Base-by-base conservation (phyloP, 495 filamentous ascomycete genomes). In the Xylaria telfairii region DNA sequence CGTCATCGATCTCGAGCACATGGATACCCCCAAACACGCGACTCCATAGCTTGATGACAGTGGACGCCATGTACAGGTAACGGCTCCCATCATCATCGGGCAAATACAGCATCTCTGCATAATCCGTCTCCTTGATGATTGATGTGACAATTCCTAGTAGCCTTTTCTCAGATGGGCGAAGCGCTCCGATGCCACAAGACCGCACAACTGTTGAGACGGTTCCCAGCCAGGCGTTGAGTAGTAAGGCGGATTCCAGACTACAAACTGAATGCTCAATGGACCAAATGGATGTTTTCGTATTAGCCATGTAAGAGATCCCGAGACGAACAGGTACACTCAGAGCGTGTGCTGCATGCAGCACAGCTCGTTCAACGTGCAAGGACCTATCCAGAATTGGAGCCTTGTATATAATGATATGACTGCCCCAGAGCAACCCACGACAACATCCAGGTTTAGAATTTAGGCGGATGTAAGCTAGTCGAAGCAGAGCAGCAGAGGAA, bases 251-350 rank as follows among this genome's bases (percentile, higher is more conserved):
- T 71, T 87, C 84, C 13, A 86, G 75, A 64, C 81, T 83, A 9
- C 81, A 83, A 19, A 86, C 75, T 0, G 84, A 84, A 71, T 87
- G 84, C 26, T 82, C 80, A 13, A 85, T 86, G 39, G 83, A 84
- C 86, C 85, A 88, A 73, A 87, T 84, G 61, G 87, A 85, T 0
- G 84, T 86, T 68, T 87, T 84, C 10, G 83, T 86, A 47, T 80
- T 78, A 5, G 86, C 85, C 53, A 87, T 85, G 51, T 86, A 86
- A 54, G 83, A 80, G 46, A 88, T 83, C 1, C 86, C 86, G 8
- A 88, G 80, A 65, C 84, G 81, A 8, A 87, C 85, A 0, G 85
- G 85, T 46, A 87, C 85, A 19, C 85, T 87, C 17, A 88, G 79
- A 41, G 85, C 85, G 54, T 88, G 86, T 0, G 84, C 84, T 21